These are phyloP conservation scores for Epipyxis sp. DNA, from an alignment of 108 stramenopile species.

Conservation along the genomic window DNA sequence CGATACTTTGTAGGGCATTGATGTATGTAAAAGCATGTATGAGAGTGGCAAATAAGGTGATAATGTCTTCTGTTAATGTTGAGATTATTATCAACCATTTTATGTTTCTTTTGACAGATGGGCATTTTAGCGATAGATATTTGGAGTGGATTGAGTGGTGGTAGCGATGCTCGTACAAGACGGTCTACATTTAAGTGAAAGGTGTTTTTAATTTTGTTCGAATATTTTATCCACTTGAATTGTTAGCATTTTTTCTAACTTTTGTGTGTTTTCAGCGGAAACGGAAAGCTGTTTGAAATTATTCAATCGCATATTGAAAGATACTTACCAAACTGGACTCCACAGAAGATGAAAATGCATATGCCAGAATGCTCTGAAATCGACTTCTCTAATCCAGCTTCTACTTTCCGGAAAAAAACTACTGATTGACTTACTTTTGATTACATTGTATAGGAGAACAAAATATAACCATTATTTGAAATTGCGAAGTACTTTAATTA, in stretches of 20 bases:
- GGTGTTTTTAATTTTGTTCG: neutral
- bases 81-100: neutral
- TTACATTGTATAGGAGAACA: too few relatives aligned
- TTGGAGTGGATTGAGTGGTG: too few relatives aligned
- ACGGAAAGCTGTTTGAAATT: neutral
- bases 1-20: neutral
- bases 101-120: neutral
- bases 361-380: conserved; percentile 14
- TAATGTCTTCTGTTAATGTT: neutral
- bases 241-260: neutral
- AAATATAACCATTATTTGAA: too few relatives aligned
- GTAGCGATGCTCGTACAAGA: neutral
- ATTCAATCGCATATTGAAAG: neutral
- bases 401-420: too few relatives aligned
- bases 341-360: neutral
- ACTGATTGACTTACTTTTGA: too few relatives aligned
- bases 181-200: conserved; percentile 3
- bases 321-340: neutral
- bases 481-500: too few relatives aligned
- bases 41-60: neutral
- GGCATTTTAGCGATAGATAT: too few relatives aligned
- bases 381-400: neutral
- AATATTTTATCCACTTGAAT: neutral
- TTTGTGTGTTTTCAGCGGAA: neutral
- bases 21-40: neutral